Evolutionary conservation across 345 rosid species (phyloP).

Genomic region (Eucalyptus cloeziana): DNA sequence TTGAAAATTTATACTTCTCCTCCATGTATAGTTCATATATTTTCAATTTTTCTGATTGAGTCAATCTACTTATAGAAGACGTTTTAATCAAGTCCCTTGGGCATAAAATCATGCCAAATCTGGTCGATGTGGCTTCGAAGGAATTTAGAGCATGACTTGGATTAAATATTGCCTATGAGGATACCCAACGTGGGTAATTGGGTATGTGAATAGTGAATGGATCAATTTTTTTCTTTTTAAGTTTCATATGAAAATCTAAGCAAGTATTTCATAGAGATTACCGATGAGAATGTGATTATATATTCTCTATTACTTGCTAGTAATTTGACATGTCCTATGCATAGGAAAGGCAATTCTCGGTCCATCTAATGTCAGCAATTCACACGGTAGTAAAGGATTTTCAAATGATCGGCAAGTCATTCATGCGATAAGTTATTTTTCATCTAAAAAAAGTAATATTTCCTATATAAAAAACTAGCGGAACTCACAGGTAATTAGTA

Average conservation of each 20-base stretch:
- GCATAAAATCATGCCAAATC: neutral
- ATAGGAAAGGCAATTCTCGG: neutral
- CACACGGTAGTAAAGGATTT: neutral
- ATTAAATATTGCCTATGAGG: neutral
- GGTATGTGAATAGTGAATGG: neutral
- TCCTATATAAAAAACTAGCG: neutral
- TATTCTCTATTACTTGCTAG: neutral
- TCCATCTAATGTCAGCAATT: neutral
- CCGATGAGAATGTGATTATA: too few relatives aligned
- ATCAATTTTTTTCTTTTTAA: neutral
- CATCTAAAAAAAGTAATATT: neutral
- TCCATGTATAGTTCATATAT: neutral
- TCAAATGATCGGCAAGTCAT: neutral
- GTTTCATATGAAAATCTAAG: neutral
- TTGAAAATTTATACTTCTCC: neutral
- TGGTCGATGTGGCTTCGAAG: neutral
- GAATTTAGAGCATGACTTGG: neutral
- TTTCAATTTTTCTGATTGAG: neutral
- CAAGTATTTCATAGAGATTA: neutral
- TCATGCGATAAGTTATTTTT: neutral
- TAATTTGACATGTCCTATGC: neutral
- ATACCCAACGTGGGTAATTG: rapidly evolving
- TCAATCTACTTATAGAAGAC: neutral
- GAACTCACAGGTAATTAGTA: neutral
- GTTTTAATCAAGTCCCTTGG: neutral